Evolutionary conservation across 768 basidiomycete species (phyloP), one percentile per base, ranked within the genome.

Genomic region (Mycena belliarum): DNA sequence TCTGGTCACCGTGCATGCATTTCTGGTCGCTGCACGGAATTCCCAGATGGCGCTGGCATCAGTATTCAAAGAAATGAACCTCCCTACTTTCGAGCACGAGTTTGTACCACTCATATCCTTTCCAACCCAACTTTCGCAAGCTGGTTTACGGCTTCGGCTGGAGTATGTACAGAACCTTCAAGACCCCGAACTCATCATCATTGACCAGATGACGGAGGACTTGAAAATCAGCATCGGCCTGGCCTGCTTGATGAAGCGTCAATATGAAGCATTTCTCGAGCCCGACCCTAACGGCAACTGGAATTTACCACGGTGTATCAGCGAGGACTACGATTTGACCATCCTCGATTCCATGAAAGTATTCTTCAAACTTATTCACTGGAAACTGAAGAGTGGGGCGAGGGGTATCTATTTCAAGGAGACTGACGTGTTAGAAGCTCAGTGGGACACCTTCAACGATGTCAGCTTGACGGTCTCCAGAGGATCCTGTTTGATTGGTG

Each of bases 351-450:
- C 92, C 3, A 75, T 98, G 59, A 82, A 85, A 8, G 86, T 87
- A 68, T 95, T 98, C 74, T 99, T 99, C 81, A 89, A 84, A 68
- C 79, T 99, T 33, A 87, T 98, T 21, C 93, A 96, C 63, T 94
- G 90, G 91, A 96, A 98, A 71, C 80, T 99, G 49, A 96, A 96
- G 78, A 90, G 91, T 62, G 93, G 90, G 20, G 82, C 87, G 57
- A 94, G 93, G 70, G 91, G 89, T 20, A 93, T 95, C 46, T 91
- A 96, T 72, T 95, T 98, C 79, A 94, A 95, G 69, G 97, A 99
- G 77, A 97, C 95, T 0, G 96, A 98, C 70, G 86, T 98, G n/a
- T 80, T 99, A 35, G 96, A 99, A 69, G 87, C 89, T 7, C 95
- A 98, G 66, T 96, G 95, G 91, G 88, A 91, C 20, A 95, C 96